Conservation (phyloP, 176 grass and related monocot species). For the Hordeum marinum region DNA sequence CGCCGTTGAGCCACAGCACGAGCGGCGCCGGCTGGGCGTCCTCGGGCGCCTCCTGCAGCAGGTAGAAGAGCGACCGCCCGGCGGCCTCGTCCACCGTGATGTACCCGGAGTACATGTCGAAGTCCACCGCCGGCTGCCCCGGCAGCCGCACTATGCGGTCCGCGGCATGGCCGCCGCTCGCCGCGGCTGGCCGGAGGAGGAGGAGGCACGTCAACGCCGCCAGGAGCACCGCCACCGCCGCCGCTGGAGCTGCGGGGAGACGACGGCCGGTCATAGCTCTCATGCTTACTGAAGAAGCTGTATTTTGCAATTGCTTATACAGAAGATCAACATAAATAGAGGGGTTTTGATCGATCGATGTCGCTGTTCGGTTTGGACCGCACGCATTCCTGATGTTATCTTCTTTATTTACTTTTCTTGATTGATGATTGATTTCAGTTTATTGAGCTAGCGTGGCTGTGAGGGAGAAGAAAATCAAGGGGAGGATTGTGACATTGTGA, state of each 20-base stretch:
- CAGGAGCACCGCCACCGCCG: background rate
- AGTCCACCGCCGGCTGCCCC: conserved; percentile 53
- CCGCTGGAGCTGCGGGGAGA: background rate
- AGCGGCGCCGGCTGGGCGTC: conserved; percentile 54
- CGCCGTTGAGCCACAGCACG: conserved; percentile 81
- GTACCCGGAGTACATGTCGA: conserved; percentile 79
- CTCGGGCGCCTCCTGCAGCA: conserved; percentile 45
- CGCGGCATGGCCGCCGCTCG: background rate
- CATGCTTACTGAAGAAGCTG: background rate
- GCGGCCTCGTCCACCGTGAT: conserved; percentile 42
- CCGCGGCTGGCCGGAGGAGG: background rate
- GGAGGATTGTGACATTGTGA: background rate
- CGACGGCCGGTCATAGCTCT: background rate
- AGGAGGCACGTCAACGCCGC: background rate
- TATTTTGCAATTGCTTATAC: background rate
- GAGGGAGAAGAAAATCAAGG: background rate
- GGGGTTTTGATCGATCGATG: background rate
- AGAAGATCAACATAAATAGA: background rate
- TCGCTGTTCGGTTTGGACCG: conserved; percentile 12
- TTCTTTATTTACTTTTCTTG: background rate
- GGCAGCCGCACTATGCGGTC: conserved; percentile 43
- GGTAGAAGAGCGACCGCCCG: conserved; percentile 64
- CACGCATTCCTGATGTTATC: background rate
- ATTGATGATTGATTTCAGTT: background rate
- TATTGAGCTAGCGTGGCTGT: background rate